A percentile compares a stretch with the other conserved stretches of the same genome.
Evolutionary conservation across 2,329 filamentous ascomycete genomes (phyloP).

Genomic region (Penicillium brevicompactum): DNA sequence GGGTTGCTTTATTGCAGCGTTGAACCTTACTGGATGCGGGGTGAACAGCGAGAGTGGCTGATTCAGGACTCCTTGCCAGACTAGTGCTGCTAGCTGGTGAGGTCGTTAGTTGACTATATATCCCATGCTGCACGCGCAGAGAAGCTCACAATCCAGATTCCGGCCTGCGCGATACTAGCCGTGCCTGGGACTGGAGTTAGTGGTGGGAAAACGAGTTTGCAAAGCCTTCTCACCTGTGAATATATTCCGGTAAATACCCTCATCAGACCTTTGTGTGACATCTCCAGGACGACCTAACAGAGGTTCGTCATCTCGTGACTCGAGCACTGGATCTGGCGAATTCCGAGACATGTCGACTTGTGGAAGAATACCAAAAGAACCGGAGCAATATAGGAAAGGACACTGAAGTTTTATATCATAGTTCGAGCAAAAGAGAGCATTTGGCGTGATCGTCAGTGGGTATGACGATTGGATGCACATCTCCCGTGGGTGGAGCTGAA

Average conservation of each 20-base stretch:
- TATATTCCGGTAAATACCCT: conserved; percentile 70
- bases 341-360: conserved; percentile 63
- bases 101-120: conserved; percentile 1
- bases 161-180: conserved; percentile 76
- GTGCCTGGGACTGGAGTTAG: conserved; percentile 61
- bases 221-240: conserved; percentile 62
- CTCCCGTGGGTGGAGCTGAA: conserved; percentile 2
- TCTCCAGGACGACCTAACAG: conserved; percentile 72
- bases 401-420: background rate
- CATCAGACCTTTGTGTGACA: conserved; percentile 67
- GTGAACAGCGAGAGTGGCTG: conserved; percentile 78
- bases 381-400: background rate
- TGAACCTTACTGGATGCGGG: conserved; percentile 71
- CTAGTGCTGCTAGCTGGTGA: conserved; percentile 65
- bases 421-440: background rate
- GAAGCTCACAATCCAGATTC: conserved; percentile 66
- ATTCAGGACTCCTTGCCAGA: conserved; percentile 77
- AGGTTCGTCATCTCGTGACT: conserved; percentile 64
- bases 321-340: conserved; percentile 53
- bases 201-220: background rate
- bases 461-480: conserved; percentile 3
- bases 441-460: conserved; percentile 5
- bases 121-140: background rate
- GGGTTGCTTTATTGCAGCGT: background rate
- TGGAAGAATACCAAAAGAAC: background rate